phyloP scores from a whole-genome alignment of 2,329 filamentous ascomycete species.

The Talaromyces piceae region DNA sequence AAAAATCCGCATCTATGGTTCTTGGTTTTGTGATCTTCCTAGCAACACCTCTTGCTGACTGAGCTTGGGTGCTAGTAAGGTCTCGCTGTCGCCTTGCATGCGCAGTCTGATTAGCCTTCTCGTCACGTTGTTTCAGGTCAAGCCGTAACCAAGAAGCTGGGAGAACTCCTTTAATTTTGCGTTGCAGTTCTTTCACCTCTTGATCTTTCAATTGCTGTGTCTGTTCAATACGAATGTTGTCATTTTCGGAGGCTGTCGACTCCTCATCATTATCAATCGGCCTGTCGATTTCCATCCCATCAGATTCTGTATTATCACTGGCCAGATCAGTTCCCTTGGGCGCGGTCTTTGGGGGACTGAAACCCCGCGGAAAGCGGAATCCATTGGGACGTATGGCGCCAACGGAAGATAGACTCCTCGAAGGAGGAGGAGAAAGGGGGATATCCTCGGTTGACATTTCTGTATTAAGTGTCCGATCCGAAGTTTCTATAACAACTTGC shows the following conservation, averaged over 20 bases:
- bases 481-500: constrained; percentile 22
- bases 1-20: constrained; percentile 12
- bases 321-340: constrained; percentile 17
- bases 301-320: constrained; percentile 12
- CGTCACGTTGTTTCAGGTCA: constrained; percentile 29
- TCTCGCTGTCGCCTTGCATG: constrained; percentile 16
- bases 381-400: constrained; percentile 16
- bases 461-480: constrained; percentile 10
- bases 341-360: constrained; percentile 23
- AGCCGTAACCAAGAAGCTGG: constrained; percentile 43
- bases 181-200: constrained; percentile 28
- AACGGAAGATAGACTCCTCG: constrained; percentile 25
- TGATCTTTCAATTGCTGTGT: constrained; percentile 16
- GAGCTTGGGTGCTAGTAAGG: constrained; percentile 13
- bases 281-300: constrained; percentile 12
- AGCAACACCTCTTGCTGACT: constrained; percentile 27
- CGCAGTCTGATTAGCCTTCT: constrained; percentile 13
- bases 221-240: constrained; percentile 13
- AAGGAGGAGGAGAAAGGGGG: constrained; percentile 34
- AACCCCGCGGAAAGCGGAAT: constrained; percentile 32
- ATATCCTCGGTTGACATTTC: constrained; percentile 24
- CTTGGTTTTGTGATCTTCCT: constrained; percentile 23
- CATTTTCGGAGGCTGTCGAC: neutral
- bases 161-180: constrained; percentile 41
- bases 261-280: constrained; percentile 9